Evolutionary conservation across 768 basidiomycete genomes (phyloP).

Genomic region (Tylopilus vinaceipallidus): DNA sequence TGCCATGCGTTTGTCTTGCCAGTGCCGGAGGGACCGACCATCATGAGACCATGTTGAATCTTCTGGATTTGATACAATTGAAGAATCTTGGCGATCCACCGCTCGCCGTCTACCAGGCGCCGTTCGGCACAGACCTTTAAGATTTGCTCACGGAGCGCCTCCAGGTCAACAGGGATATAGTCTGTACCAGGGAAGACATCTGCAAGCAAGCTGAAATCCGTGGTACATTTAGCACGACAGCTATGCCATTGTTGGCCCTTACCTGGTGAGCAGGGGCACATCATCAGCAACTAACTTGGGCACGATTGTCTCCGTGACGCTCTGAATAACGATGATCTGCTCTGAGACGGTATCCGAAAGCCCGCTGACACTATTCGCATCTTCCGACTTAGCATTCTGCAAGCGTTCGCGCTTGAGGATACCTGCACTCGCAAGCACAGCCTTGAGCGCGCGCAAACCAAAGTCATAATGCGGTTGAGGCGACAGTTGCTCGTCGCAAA

Average conservation of each 20-base stretch:
- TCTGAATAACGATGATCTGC: conserved; percentile 96
- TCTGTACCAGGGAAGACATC: conserved; percentile 98
- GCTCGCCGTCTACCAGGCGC: conserved; percentile 80
- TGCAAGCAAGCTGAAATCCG: conserved; percentile 66
- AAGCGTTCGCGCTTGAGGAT: conserved; percentile 93
- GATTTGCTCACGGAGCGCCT: conserved; percentile 82
- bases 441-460: conserved; percentile 94
- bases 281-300: conserved; percentile 98
- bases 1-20: conserved; percentile 99
- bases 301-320: conserved; percentile 97
- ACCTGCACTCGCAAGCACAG: conserved; percentile 95
- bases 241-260: conserved; percentile 17
- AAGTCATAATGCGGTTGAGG: conserved; percentile 99
- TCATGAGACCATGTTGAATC: conserved; percentile 99
- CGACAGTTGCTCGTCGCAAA: conserved; percentile 96
- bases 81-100: conserved; percentile 93
- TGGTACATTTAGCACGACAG: conserved; percentile 1
- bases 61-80: conserved; percentile 99
- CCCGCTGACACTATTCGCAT: conserved; percentile 42
- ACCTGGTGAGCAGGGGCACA: conserved; percentile 92
- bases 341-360: conserved; percentile 79
- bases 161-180: conserved; percentile 86
- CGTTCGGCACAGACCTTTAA: conserved; percentile 82
- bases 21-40: conserved; percentile 96
- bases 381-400: conserved; percentile 42